Evolutionary conservation across 805 yeast genomes (phyloP).

Genomic region (Saccharomycopsis sp.): DNA sequence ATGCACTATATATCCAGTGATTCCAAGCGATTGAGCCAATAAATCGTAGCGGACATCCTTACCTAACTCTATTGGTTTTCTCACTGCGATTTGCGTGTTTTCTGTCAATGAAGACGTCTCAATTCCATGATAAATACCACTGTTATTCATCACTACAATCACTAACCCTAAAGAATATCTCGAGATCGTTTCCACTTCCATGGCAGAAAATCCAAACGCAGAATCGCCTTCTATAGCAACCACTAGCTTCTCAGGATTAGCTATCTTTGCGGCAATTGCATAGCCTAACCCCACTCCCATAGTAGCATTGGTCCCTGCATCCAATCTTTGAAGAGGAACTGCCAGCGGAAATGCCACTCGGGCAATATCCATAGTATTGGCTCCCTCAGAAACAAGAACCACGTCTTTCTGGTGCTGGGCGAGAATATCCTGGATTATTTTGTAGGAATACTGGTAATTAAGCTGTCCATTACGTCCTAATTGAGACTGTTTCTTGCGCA

Average conservation of each 20-base stretch:
- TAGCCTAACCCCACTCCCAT: constrained; percentile 75
- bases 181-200: constrained; percentile 67
- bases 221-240: constrained; percentile 70
- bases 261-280: constrained; percentile 53
- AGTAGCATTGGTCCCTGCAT: constrained; percentile 72
- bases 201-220: constrained; percentile 68
- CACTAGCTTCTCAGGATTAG: constrained; percentile 38
- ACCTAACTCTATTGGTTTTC: constrained; percentile 55
- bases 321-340: constrained; percentile 49
- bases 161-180: constrained; percentile 47
- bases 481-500: constrained; percentile 31
- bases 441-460: constrained; percentile 51
- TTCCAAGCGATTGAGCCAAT: constrained; percentile 51
- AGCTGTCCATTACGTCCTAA: constrained; percentile 26
- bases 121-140: constrained; percentile 66
- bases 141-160: constrained; percentile 62
- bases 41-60: constrained; percentile 51
- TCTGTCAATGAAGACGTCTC: constrained; percentile 29
- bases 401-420: constrained; percentile 26
- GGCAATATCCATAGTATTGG: constrained; percentile 70
- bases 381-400: constrained; percentile 60
- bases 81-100: constrained; percentile 26
- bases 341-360: constrained; percentile 52
- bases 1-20: constrained; percentile 42
- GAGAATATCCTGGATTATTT: constrained; percentile 38